Base-by-base conservation (phyloP, 2,329 filamentous ascomycete genomes). In the Ceratocystis colombiana region DNA sequence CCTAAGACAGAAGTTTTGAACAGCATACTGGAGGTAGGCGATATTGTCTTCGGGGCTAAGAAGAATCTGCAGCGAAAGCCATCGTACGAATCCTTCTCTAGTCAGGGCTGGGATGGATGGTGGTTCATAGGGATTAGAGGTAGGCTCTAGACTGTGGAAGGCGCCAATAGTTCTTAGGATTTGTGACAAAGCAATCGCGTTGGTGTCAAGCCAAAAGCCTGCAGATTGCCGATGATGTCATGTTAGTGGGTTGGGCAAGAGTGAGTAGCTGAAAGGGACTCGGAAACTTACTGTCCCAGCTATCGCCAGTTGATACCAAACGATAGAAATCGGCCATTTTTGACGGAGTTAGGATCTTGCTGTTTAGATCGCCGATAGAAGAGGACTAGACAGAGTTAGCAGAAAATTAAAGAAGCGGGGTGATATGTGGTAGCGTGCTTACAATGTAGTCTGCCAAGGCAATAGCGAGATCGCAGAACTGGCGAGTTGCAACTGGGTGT, bases 101-200 rank as follows among this genome's bases (percentile, higher is more conserved):
- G 93, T 95, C 66, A 99, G 78, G 15, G 91, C 89, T 0, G 94
- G 94, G 53, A 96, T 82, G 0, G 83, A 85, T 0, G 93, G 94
- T 0, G 86, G 79, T 2, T 82, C 82, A 73, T 89, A 96, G 69
- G 89, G 84, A 71, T 86, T 82, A 48, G 84, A 82, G 61, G 84
- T 84, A 0, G 90, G 90, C 70, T 95, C 89, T 33, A 97, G 80
- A 62, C 85, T 86, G 76, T 97, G 93, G 71, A 91, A 88, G 74
- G 93, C 96, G 71, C 93, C 94, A 64, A 96, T 84, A 6, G 89
- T 89, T 72, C 90, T 88, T 80, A 95, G 97, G 70, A 96, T 94
- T 77, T 90, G 95, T 33, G 92, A 94, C 69, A 99, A 86, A 55
- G 88, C 87, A 46, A 84, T 78, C 68, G 86, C 78, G 22, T 88